Base-by-base conservation (phyloP, 108 stramenopile genomes). In the Epipyxis sp. region DNA sequence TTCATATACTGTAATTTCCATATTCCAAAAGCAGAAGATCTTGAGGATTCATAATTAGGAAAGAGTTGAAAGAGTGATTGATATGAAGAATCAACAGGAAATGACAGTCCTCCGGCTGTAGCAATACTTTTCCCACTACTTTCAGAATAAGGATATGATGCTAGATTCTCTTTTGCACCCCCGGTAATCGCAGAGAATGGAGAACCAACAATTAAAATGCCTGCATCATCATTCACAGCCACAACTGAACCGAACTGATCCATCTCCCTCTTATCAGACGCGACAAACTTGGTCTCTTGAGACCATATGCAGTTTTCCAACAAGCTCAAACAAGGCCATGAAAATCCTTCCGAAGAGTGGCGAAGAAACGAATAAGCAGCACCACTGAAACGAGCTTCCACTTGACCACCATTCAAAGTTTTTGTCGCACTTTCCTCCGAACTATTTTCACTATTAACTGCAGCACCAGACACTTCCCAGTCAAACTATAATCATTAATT, bases 181-280 rank as follows among this genome's bases (percentile, higher is more conserved):
- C 77, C 78, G 35, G 45, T 35, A 1, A 78, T 59, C 13, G 78
- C 30, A 1, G 82, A 45, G 0, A 50, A 43, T 0, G 82, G 69
- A 3, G 87, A 86, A 40, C 90, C 90, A 30, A 93, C 87, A 3
- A 86, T 72, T 29, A 89, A 88, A n/a, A 85, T 34, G 10, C 91
- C 91, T 40, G 74, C 61, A n/a, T 69, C 76, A 46, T 89, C 80
- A 59, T 88, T 78, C 20, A 90, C 62, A 44, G 69, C 88, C 0
- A 92, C 83, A 42, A 78, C 85, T 27, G 59, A 59, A 1, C 90
- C 91, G 77, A 93, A 91, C 61, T 32, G 20, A 10, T 6, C 34
- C 27, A 59, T 29, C 43, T 87, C 90, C 30, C 92, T 67, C 65
- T 89, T 86, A 65, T 93, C 92, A 59, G 86, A 88, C 10, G 92